Base-by-base conservation (phyloP, 495 filamentous ascomycete genomes). In the Lasiosphaeria ovina region DNA sequence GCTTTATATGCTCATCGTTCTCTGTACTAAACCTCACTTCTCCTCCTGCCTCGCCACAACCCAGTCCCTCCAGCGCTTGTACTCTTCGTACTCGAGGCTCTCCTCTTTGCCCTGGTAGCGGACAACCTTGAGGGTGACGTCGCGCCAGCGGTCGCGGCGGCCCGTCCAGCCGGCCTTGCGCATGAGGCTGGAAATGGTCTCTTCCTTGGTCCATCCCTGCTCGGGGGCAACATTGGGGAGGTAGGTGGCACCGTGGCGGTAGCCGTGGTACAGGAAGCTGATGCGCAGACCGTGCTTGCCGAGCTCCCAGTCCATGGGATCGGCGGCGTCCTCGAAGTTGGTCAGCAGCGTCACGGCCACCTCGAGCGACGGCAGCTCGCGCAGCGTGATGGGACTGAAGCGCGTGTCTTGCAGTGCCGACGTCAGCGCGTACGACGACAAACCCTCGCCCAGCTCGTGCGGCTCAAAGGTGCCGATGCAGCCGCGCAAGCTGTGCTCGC, bases 391-490 rank as follows among this genome's bases (percentile, higher is more conserved):
- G 38, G 93, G 91, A 35, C 73, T 72, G 78, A 97, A 97, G 51
- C 95, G 90, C 54, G 79, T 85, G 74, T 98, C 94, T 54, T 95
- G 85, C 59, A 96, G 87, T 1, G 93, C 93, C 79, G 92, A 91
- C 57, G 89, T 96, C 51, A 96, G 77, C 49, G 94, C 89, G 75
- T 97, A 98, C 48, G 80, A 85, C 40, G 83, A 80, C 35, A 98
- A 77, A 3, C 92, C 94, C 4, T 80, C 67, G 31, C 83, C 78
- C 8, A 98, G 83, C 32, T 86, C 81, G 67, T 92, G 89, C 5
- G 85, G 70, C 59, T 94, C 92, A 69, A 98, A 98, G 0, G 94
- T 98, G 63, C 94, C 94, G 67, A 98, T 98, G 80, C 94, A 98
- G 35, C 94, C 94, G 51, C 94, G 89, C 14, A 98, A 81, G 64